A percentile compares a stretch with the other conserved stretches of the same genome.
phyloP scores from a whole-genome alignment of 2,329 filamentous ascomycete species.

The Epichloe typhina region DNA sequence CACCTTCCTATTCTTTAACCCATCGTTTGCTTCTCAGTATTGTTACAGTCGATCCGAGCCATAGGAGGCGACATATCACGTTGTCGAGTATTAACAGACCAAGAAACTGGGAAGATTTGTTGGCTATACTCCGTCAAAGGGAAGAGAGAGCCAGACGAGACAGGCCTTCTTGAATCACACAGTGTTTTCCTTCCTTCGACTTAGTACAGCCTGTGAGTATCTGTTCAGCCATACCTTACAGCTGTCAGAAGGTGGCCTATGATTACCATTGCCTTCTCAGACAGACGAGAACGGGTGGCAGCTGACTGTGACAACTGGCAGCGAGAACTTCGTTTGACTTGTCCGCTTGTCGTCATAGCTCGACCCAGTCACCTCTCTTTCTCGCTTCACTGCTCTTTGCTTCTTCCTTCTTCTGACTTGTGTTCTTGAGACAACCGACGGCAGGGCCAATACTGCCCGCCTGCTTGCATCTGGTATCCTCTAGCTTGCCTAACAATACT shows the following conservation, averaged over 20 bases:
- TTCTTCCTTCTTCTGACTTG: conserved; percentile 6
- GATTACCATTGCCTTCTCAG: background rate
- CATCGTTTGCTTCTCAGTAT: background rate
- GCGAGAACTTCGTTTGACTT: background rate
- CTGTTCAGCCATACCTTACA: background rate
- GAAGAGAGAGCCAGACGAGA: background rate
- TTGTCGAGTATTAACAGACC: background rate
- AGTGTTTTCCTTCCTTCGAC: background rate
- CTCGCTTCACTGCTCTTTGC: conserved; percentile 3
- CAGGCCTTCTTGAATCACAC: background rate
- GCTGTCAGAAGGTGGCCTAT: background rate
- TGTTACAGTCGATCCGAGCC: background rate
- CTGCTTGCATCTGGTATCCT: conserved; percentile 7
- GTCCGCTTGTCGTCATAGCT: conserved; percentile 2
- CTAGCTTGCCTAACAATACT: conserved; percentile 4
- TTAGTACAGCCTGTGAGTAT: conserved; percentile 1
- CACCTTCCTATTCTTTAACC: background rate
- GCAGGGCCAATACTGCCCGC: conserved; percentile 5
- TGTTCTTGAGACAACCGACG: background rate
- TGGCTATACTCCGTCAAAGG: background rate
- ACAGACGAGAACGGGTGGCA: conserved; percentile 1
- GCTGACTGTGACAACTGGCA: conserved; percentile 4
- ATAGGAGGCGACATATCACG: background rate
- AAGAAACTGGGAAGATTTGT: background rate
- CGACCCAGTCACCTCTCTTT: conserved; percentile 2